phyloP scores from a whole-genome alignment of 768 basidiomycete genomes.

The Pisolithus microcarpus region DNA sequence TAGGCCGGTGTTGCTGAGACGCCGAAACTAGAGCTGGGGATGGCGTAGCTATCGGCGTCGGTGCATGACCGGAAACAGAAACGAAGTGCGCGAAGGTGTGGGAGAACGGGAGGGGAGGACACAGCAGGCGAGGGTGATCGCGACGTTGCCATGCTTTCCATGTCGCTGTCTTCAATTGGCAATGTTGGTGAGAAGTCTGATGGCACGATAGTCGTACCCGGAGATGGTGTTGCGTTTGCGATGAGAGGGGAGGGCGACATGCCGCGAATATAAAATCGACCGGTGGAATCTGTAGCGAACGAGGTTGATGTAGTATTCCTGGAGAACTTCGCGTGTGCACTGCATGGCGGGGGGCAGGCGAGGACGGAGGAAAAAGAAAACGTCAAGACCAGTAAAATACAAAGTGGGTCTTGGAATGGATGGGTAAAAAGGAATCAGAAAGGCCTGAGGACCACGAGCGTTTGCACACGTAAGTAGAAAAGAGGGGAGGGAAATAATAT shows the following conservation, averaged over 20 bases:
- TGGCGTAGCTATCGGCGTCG: background rate
- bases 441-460: background rate
- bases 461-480: slow-evolving; percentile 2
- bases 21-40: background rate
- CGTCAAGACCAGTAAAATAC: slow-evolving; percentile 6
- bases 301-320: slow-evolving; percentile 92
- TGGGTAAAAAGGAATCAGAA: too few relatives aligned
- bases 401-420: background rate
- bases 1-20: slow-evolving; percentile 1
- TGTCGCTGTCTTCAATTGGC: slow-evolving; percentile 46
- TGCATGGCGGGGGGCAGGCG: slow-evolving; percentile 29
- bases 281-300: slow-evolving; percentile 74
- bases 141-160: slow-evolving; percentile 42
- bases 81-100: slow-evolving; percentile 22
- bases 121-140: slow-evolving; percentile 43
- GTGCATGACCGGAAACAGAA: background rate
- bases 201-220: slow-evolving; percentile 12
- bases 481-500: slow-evolving; percentile 8
- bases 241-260: slow-evolving; percentile 16
- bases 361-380: slow-evolving; percentile 20
- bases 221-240: background rate
- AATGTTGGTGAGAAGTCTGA: slow-evolving; percentile 41
- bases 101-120: slow-evolving; percentile 22
- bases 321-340: slow-evolving; percentile 86
- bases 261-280: slow-evolving; percentile 47